Percentiles rank a stretch among this genome's conserved stretches.
These are phyloP conservation scores for Sphagnum fallax DNA, from an alignment of 228 moss, liverwort and hornwort genomes.

Conservation along the genomic window DNA sequence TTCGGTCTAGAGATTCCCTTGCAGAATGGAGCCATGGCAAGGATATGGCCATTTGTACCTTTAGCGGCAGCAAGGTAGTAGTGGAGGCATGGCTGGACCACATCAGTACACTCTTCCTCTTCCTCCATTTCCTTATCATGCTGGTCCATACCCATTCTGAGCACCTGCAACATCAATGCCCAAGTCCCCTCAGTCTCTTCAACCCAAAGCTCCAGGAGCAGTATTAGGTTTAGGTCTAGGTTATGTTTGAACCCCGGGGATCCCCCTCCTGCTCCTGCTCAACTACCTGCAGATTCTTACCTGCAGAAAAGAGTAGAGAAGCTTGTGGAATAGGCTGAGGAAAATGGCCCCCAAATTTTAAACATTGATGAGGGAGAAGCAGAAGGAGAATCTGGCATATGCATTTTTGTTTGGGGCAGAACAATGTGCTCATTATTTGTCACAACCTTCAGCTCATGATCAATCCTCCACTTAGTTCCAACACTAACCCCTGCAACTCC, in stretches of 20 bases:
- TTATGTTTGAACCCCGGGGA: constrained; percentile 91
- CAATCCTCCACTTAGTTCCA: constrained; percentile 48
- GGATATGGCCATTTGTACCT: constrained; percentile 71
- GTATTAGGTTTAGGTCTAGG: constrained; percentile 46
- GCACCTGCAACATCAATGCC: constrained; percentile 2
- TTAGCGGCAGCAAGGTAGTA: constrained; percentile 10
- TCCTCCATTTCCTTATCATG: constrained; percentile 61
- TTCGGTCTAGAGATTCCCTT: not conserved
- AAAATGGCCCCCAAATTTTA: constrained; percentile 99
- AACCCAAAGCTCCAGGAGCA: constrained; percentile 25
- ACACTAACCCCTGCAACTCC: constrained; percentile 60
- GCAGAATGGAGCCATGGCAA: constrained; percentile 68
- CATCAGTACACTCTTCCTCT: constrained; percentile 10
- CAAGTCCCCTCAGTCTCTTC: constrained; percentile 18
- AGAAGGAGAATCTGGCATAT: constrained; percentile 89
- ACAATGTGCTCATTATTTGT: constrained; percentile 84
- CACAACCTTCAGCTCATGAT: constrained; percentile 76
- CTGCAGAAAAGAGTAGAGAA: constrained; percentile 93
- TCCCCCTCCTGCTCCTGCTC: constrained; percentile 63
- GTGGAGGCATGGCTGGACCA: constrained; percentile 22
- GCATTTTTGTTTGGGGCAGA: constrained; percentile 91
- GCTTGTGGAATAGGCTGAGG: constrained; percentile 93
- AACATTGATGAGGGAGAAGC: constrained; percentile 98
- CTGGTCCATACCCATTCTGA: constrained; percentile 45
- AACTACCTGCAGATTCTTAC: constrained; percentile 69